Evolutionary conservation across 768 basidiomycete species (phyloP).

Genomic region (Xerocomus potaroensis): DNA sequence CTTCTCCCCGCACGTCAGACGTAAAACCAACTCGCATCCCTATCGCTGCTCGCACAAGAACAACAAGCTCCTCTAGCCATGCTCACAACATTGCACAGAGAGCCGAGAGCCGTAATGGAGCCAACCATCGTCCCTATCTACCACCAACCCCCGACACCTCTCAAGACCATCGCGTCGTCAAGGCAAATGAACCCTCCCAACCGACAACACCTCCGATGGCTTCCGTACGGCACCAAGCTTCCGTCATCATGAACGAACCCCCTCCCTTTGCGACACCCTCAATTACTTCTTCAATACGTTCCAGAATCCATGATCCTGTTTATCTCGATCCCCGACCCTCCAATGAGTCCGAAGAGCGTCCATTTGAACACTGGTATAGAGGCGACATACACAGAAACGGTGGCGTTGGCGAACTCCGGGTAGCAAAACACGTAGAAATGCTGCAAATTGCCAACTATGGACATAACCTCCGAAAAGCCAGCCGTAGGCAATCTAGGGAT

Average conservation of each 20-base stretch:
- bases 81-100: conserved; percentile 33
- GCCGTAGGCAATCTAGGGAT: conserved; percentile 25
- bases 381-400: conserved; percentile 84
- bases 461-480: conserved; percentile 45
- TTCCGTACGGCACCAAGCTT: conserved; percentile 35
- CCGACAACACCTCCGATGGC: conserved; percentile 32
- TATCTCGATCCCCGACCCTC: conserved; percentile 48
- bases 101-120: conserved; percentile 34
- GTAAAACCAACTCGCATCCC: conserved; percentile 48
- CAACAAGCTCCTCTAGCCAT: conserved; percentile 40
- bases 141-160: conserved; percentile 27
- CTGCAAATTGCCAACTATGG: conserved; percentile 85
- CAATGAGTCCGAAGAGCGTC: conserved; percentile 74
- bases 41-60: conserved; percentile 37
- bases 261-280: conserved; percentile 53
- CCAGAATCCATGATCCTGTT: conserved; percentile 31
- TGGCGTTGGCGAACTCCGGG: conserved; percentile 79
- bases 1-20: conserved; percentile 41
- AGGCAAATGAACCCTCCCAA: conserved; percentile 27
- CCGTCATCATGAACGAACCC: conserved; percentile 58
- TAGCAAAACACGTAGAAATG: conserved; percentile 77
- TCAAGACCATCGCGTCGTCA: conserved; percentile 29
- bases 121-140: conserved; percentile 20
- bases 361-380: conserved; percentile 88
- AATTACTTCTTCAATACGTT: conserved; percentile 41